These are phyloP conservation scores for Polyporus arcularius DNA, from an alignment of 768 basidiomycete species.

Conservation along the genomic window DNA sequence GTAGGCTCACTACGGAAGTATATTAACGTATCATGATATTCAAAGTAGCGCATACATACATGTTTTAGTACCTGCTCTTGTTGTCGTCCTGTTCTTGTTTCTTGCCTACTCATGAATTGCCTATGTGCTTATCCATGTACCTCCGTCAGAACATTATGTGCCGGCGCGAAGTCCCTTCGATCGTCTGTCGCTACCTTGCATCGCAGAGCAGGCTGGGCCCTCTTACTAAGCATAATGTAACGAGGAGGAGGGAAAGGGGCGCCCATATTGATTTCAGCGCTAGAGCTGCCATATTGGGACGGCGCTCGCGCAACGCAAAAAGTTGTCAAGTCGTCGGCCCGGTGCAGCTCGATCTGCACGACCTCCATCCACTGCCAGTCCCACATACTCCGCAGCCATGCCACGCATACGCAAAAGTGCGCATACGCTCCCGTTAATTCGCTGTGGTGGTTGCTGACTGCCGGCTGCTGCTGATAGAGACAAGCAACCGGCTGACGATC, in stretches of 20 bases:
- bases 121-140: no score
- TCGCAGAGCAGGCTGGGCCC: no score
- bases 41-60: slow-evolving; percentile 1
- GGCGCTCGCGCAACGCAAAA: not conserved
- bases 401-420: slow-evolving; percentile 72
- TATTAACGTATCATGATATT: slow-evolving; percentile 10
- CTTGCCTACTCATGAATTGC: not conserved
- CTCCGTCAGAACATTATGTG: no score
- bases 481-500: slow-evolving; percentile 77
- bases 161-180: no score
- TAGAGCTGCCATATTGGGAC: not conserved
- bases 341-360: not conserved
- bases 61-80: not conserved
- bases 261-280: not conserved
- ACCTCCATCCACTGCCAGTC: not conserved
- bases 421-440: slow-evolving; percentile 19
- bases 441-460: not conserved
- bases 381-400: slow-evolving; percentile 37
- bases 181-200: no score
- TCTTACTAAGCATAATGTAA: no score
- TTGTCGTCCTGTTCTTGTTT: not conserved
- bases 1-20: slow-evolving; percentile 8
- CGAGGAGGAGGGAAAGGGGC: no score
- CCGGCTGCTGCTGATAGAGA: slow-evolving; percentile 52
- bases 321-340: not conserved